A percentile compares a stretch with the other conserved stretches of the same genome.
phyloP scores from a whole-genome alignment of 805 yeast genomes.

The Starmerella ratchasimensis region DNA sequence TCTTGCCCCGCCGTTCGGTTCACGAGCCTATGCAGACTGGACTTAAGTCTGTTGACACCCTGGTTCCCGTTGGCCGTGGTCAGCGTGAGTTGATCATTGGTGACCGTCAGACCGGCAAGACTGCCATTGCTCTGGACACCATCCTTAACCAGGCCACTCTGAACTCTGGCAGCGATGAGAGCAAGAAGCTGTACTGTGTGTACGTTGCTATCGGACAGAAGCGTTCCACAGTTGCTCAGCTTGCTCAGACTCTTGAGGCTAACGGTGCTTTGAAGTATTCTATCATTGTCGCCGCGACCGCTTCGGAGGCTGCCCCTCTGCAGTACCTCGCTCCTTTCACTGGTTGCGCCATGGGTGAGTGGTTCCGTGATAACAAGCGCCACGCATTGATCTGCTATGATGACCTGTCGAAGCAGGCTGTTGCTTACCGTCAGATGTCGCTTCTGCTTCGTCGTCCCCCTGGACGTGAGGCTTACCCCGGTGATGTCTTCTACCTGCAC shows the following conservation, averaged over 20 bases:
- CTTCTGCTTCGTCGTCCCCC: constrained; percentile 94
- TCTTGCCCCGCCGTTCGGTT: constrained; percentile 97
- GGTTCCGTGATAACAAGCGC: constrained; percentile 99
- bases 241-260: constrained; percentile 97
- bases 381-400: constrained; percentile 96
- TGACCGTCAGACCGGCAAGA: constrained; percentile 99
- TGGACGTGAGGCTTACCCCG: constrained; percentile 94
- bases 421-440: constrained; percentile 98
- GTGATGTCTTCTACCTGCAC: constrained; percentile 93
- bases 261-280: constrained; percentile 96
- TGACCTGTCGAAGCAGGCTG: constrained; percentile 98
- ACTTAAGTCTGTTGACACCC: constrained; percentile 96
- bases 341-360: constrained; percentile 98
- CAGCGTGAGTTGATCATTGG: constrained; percentile 99
- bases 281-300: constrained; percentile 98
- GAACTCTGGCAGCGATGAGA: constrained; percentile 90
- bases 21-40: constrained; percentile 99
- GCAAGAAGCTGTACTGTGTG: constrained; percentile 97
- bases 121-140: constrained; percentile 97
- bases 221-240: constrained; percentile 99
- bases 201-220: constrained; percentile 99
- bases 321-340: constrained; percentile 99
- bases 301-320: constrained; percentile 99
- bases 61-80: constrained; percentile 99
- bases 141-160: constrained; percentile 98